These are phyloP conservation scores for Aquanectria penicillioides DNA, from an alignment of 2,329 filamentous ascomycete genomes.

Conservation along the genomic window DNA sequence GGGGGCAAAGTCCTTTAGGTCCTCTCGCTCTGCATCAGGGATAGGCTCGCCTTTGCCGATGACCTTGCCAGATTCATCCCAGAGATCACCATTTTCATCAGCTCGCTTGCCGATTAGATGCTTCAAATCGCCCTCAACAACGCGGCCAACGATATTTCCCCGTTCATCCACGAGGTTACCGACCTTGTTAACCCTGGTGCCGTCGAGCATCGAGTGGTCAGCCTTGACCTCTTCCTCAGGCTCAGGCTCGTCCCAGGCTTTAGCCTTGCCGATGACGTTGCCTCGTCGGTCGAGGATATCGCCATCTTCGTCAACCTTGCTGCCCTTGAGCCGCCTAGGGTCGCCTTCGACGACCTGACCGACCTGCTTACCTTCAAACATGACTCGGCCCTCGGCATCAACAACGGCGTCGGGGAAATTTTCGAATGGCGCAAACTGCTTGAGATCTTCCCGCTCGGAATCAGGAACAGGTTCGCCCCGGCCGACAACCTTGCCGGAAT, in stretches of 20 bases:
- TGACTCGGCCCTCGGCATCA: slow-evolving; percentile 74
- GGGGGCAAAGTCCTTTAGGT: slow-evolving; percentile 70
- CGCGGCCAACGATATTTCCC: slow-evolving; percentile 70
- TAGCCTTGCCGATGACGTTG: slow-evolving; percentile 66
- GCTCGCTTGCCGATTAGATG: slow-evolving; percentile 74
- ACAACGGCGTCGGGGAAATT: slow-evolving; percentile 73
- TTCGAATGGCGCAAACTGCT: slow-evolving; percentile 76
- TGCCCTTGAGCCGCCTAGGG: slow-evolving; percentile 75
- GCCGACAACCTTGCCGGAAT: slow-evolving; percentile 72
- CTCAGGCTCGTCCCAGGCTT: slow-evolving; percentile 61
- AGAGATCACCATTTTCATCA: slow-evolving; percentile 76
- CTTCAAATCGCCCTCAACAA: slow-evolving; percentile 72
- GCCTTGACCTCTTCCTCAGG: slow-evolving; percentile 61
- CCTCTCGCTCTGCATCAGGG: slow-evolving; percentile 57
- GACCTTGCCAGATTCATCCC: slow-evolving; percentile 73
- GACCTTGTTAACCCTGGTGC: slow-evolving; percentile 67
- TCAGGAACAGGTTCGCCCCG: slow-evolving; percentile 65
- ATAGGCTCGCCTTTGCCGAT: slow-evolving; percentile 69
- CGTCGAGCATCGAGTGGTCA: slow-evolving; percentile 61
- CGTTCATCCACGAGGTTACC: slow-evolving; percentile 68
- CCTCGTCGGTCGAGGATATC: slow-evolving; percentile 83
- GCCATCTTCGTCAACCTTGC: slow-evolving; percentile 81
- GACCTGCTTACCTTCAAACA: slow-evolving; percentile 74
- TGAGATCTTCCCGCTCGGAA: slow-evolving; percentile 68
- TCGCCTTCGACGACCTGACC: slow-evolving; percentile 78